Base-by-base conservation (phyloP, 2,329 filamentous ascomycete species). In the Periconia digitata region DNA sequence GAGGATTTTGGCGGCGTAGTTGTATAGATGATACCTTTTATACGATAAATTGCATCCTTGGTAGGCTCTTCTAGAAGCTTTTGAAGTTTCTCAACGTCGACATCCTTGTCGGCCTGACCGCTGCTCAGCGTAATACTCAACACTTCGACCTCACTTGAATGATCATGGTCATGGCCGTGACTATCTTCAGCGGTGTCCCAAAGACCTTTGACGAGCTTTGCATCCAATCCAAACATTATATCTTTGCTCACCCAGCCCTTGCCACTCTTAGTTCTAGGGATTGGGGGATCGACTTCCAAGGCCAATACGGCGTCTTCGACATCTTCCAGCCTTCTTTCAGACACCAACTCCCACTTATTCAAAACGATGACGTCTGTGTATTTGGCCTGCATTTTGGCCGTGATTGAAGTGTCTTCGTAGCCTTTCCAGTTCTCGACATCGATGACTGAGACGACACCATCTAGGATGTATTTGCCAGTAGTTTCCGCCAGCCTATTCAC, bases 401-500 rank as follows among this genome's bases (percentile, higher is more conserved):
- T 96, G 65, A 89, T 92, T 49, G 86, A 90, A 20, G 89, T 95
- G 70, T 95, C 91, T 60, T 94, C 90, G 65, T 96, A 96, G 0
- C 92, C 92, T 63, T 85, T 77, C 91, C 91, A 96, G 66, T 96
- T 96, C 80, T 96, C 92, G 10, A 95, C 91, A 64, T 96, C 92
- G 49, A 96, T 85, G 18, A 96, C 91, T 60, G 85, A 90, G 54
- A 96, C 83, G 44, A 96, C 90, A 10, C 92, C 92, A 63, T 96
- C 92, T 1, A 96, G 81, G 5, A 83, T 79, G 63, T 91, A 96
- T 22, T 76, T 72, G 0, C 82, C 82, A 0, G 84, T 86, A 51
- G 89, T 84, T n/a, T 84, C 77, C 16, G 84, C 81, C 13, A 95
- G 74, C 1, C 90, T 81, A 65, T 95, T 95, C 12, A 96, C 84